Conservation (phyloP, 2,329 filamentous ascomycete species). For the Pseudogymnoascus sp. region DNA sequence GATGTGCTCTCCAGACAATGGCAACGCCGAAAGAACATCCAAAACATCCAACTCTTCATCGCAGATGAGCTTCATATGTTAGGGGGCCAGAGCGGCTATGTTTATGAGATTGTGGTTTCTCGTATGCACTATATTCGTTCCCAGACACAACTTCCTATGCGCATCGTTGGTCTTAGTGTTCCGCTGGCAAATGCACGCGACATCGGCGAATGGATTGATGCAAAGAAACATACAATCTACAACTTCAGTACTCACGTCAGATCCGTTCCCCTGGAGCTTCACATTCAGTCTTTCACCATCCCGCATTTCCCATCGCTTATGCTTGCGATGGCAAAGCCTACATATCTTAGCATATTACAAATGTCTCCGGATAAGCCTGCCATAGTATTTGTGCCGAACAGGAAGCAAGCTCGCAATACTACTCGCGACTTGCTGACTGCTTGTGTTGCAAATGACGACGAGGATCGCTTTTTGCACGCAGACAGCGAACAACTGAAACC, state of each 20-base stretch:
- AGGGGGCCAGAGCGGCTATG: conserved; percentile 75
- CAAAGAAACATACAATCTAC: conserved; percentile 95
- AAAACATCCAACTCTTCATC: conserved; percentile 83
- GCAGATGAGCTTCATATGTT: conserved; percentile 93
- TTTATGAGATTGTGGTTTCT: conserved; percentile 96
- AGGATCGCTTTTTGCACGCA: conserved; percentile 87
- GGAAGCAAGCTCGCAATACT: conserved; percentile 86
- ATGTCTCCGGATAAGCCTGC: conserved; percentile 84
- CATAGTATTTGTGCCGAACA: conserved; percentile 83
- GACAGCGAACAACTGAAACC: conserved; percentile 75
- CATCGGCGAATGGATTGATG: conserved; percentile 95
- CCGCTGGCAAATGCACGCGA: conserved; percentile 90
- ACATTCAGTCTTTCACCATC: conserved; percentile 91
- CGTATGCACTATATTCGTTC: conserved; percentile 94
- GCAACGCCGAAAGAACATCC: conserved; percentile 93
- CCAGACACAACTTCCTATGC: conserved; percentile 75
- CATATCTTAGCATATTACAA: conserved; percentile 81
- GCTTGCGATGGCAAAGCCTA: conserved; percentile 95
- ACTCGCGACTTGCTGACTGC: conserved; percentile 83
- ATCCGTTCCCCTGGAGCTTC: conserved; percentile 81
- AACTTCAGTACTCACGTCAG: conserved; percentile 94
- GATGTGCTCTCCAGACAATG: conserved; percentile 92
- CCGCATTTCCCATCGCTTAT: conserved; percentile 97
- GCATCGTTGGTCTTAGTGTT: conserved; percentile 84
- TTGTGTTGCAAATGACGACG: conserved; percentile 80